Conservation (phyloP, 1,284 basidiomycete species). For the Papiliotrema flavescens region DNA sequence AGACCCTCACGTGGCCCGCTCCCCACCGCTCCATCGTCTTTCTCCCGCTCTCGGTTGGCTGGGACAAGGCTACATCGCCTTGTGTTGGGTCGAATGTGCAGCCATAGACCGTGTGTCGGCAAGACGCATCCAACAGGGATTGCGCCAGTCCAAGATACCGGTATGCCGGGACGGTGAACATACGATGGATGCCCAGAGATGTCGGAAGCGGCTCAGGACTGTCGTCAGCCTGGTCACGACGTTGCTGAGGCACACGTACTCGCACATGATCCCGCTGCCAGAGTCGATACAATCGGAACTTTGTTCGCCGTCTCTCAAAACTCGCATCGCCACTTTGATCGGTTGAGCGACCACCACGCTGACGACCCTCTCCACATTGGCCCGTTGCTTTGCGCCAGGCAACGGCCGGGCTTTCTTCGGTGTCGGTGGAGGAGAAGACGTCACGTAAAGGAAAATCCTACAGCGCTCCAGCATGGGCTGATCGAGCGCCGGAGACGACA, state of each 20-base stretch:
- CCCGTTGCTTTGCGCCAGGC: background rate
- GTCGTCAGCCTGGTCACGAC: background rate
- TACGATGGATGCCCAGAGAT: conserved; percentile 50
- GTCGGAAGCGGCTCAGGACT: conserved; percentile 46
- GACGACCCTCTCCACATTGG: conserved; percentile 38
- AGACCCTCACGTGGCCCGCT: conserved; percentile 34
- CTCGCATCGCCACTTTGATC: conserved; percentile 48
- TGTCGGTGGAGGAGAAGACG: conserved; percentile 31
- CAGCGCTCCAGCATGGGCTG: conserved; percentile 37
- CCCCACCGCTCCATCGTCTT: conserved; percentile 49
- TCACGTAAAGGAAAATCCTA: conserved; percentile 48
- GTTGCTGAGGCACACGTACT: conserved; percentile 35
- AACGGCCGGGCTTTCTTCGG: conserved; percentile 2
- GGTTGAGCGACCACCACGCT: conserved; percentile 48
- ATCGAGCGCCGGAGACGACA: conserved; percentile 46
- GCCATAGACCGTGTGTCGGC: conserved; percentile 47
- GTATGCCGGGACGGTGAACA: conserved; percentile 49
- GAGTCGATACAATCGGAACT: background rate
- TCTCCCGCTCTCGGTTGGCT: conserved; percentile 50
- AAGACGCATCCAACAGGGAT: conserved; percentile 43
- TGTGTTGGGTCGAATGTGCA: conserved; percentile 35
- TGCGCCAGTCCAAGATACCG: conserved; percentile 41
- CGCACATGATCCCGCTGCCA: conserved; percentile 49
- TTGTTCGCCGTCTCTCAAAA: conserved; percentile 37
- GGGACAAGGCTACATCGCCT: conserved; percentile 50